Evolutionary conservation across 768 basidiomycete genomes (phyloP).

Genomic region (Mycena maculata): DNA sequence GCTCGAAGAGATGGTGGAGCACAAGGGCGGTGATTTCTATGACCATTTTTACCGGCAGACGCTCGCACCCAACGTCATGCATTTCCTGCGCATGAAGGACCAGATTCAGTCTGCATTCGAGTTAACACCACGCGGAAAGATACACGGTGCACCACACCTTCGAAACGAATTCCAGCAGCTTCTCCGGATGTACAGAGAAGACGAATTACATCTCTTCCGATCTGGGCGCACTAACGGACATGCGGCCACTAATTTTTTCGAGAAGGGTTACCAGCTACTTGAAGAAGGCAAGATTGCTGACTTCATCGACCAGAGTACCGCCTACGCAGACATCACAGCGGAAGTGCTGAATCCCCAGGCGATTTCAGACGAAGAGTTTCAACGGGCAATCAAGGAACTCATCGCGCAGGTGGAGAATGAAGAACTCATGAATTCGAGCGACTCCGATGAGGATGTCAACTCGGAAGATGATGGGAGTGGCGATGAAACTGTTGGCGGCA

Average conservation of each 20-base stretch:
- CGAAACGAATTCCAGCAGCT: conserved; percentile 20
- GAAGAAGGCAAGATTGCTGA: not conserved
- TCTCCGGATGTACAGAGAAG: conserved; percentile 10
- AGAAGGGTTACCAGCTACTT: not conserved
- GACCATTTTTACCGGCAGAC: conserved; percentile 24
- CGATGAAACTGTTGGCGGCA: not conserved
- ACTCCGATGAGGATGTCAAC: not conserved
- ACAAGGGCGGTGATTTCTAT: conserved; percentile 20
- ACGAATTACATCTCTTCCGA: conserved; percentile 4
- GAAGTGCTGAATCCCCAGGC: not conserved
- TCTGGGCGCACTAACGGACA: not conserved
- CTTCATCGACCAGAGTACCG: conserved; percentile 1
- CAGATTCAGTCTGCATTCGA: conserved; percentile 8
- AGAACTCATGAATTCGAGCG: not conserved
- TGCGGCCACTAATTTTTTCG: not conserved
- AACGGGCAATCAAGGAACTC: not conserved
- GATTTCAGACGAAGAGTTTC: not conserved
- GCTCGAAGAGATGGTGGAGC: conserved; percentile 25
- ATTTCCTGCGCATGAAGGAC: conserved; percentile 16
- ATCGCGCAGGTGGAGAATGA: not conserved
- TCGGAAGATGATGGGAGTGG: not conserved
- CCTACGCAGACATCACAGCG: not conserved
- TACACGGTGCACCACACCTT: conserved; percentile 11
- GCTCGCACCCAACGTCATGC: conserved; percentile 19
- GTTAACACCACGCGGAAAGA: conserved; percentile 14